Evolutionary conservation across 2,329 filamentous ascomycete genomes (phyloP), one percentile per base, ranked within the genome.

Genomic region (Paracoccidioides lutzii): DNA sequence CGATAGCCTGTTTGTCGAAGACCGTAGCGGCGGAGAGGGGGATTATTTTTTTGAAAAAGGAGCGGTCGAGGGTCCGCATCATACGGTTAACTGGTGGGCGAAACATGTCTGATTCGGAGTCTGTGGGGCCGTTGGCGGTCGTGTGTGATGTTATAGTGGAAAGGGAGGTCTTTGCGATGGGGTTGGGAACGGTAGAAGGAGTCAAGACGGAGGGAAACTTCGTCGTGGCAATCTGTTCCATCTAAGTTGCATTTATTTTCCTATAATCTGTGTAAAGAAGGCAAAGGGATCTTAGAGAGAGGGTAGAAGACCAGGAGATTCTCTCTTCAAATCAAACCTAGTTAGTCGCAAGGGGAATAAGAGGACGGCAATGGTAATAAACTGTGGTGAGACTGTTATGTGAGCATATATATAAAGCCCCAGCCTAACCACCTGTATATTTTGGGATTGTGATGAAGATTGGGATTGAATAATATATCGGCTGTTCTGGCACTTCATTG

Each of bases 41-140:
- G 55, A 95, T 74, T 0, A 78, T 87, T 69, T 85, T 88, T 53
- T 81, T 77, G 75, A 97, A 97, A 60, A 94, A 84, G 14, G 84
- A 79, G 62, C 88, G 84, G 73, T 98, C 90, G 60, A 98, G 81
- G 52, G 81, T 80, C 66, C 83, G 83, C 75, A 88, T 87, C 58
- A 85, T 83, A 69, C 87, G 85, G 64, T 91, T 85, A 58, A 90
- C 77, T 30, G 90, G 90, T 49, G 90, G 88, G 61, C 84, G 82
- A 70, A 95, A 88, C 79, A 83, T 82, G 53, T 63, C 65, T 58
- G 43, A 46, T 46, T 37, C 28, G 30, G 43, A 33, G 30, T 37
- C 7, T 33, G 48, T 32, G 10, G 38, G 5, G 43, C 35, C 6
- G 30, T 28, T 3, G 22, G 43, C 5, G 3, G 44, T 49, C 32